Evolutionary conservation across 495 filamentous ascomycete species (phyloP).

Genomic region (Neurospora discreta): DNA sequence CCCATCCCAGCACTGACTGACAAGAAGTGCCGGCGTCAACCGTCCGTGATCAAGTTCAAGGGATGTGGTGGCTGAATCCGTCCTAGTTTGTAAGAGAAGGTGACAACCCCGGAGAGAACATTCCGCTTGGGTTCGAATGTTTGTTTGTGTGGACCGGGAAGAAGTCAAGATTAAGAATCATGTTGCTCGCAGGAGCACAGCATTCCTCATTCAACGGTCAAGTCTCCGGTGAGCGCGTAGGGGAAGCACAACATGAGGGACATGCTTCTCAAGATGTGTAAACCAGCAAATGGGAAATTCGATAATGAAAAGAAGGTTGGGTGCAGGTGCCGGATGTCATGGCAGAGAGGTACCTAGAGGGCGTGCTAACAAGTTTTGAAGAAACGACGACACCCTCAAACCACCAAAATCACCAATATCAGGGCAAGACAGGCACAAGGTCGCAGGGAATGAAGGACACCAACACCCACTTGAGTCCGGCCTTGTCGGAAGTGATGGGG

Average conservation of each 20-base stretch:
- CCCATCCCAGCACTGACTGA: neutral
- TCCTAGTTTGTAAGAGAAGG: neutral
- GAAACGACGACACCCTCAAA: neutral
- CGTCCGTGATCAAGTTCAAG: neutral
- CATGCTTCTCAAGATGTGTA: neutral
- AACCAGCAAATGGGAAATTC: neutral
- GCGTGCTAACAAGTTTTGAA: neutral
- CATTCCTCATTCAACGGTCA: neutral
- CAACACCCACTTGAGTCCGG: slow-evolving; percentile 4
- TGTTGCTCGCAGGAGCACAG: neutral
- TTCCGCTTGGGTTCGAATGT: neutral
- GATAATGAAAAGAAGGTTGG: neutral
- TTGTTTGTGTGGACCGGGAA: neutral
- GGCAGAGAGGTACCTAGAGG: neutral
- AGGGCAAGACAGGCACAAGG: neutral
- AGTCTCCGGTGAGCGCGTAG: neutral
- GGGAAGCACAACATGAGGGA: neutral
- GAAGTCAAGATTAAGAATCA: neutral
- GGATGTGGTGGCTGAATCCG: neutral
- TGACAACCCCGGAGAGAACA: neutral
- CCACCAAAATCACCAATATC: neutral
- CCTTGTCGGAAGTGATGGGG: slow-evolving; percentile 4
- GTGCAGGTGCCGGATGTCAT: neutral
- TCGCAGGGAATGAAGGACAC: neutral
- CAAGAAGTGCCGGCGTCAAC: neutral